These are phyloP conservation scores for Tylopilus felleus DNA, from an alignment of 768 basidiomycete species.

Conservation along the genomic window DNA sequence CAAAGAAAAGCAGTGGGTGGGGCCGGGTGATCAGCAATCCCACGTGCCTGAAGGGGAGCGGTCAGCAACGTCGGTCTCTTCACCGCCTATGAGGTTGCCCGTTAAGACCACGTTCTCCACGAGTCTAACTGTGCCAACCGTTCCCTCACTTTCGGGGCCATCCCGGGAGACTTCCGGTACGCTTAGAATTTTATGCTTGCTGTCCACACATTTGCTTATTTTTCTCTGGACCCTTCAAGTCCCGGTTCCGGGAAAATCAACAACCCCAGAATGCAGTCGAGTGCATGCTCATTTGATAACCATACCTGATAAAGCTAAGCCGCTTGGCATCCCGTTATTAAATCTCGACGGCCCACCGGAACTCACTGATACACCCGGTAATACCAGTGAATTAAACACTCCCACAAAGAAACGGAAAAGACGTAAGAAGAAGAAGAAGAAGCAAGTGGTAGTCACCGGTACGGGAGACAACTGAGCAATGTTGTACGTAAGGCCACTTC, in stretches of 20 bases:
- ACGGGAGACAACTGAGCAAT: slow-evolving; percentile 16
- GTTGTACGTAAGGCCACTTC: slow-evolving; percentile 13
- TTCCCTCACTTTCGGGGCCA: background rate
- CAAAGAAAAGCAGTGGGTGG: slow-evolving; percentile 7
- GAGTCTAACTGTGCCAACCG: background rate
- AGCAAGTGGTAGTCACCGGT: slow-evolving; percentile 22
- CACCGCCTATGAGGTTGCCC: slow-evolving; percentile 2
- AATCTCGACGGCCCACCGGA: slow-evolving; percentile 53
- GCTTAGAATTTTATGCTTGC: slow-evolving; percentile 7
- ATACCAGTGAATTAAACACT: slow-evolving; percentile 17
- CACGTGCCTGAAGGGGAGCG: background rate
- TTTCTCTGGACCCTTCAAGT: slow-evolving; percentile 9
- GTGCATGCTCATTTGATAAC: slow-evolving; percentile 1
- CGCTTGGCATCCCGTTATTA: slow-evolving; percentile 41
- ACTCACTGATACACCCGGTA: slow-evolving; percentile 11
- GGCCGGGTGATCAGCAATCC: background rate
- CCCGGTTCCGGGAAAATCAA: slow-evolving; percentile 11
- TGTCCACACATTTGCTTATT: slow-evolving; percentile 14
- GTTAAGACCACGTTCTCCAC: slow-evolving; percentile 4
- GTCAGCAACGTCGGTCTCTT: slow-evolving; percentile 1
- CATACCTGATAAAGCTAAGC: slow-evolving; percentile 12
- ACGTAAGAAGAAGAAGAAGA: slow-evolving; percentile 53
- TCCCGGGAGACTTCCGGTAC: slow-evolving; percentile 17
- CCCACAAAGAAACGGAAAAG: slow-evolving; percentile 55
- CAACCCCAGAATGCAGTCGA: slow-evolving; percentile 2